Evolutionary conservation across 148 eudicot species (phyloP).

Genomic region (Amaranthus cruentus): DNA sequence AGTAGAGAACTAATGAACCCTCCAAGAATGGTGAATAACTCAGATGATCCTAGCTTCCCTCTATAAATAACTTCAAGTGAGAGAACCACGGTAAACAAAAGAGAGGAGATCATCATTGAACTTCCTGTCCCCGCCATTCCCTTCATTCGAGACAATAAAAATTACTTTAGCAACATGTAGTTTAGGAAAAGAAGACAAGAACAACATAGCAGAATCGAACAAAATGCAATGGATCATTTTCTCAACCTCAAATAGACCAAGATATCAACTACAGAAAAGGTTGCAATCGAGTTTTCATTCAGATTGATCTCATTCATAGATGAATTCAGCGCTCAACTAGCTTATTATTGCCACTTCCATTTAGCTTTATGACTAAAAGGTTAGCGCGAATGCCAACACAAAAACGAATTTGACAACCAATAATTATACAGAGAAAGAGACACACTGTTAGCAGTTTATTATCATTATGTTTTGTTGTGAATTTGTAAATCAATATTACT

Average conservation of each 20-base stretch:
- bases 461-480: too few relatives aligned
- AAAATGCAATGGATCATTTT: not conserved
- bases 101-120: slow-evolving; percentile 70
- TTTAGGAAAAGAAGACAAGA: not conserved
- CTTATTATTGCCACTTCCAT: not conserved
- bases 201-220: not conserved
- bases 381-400: too few relatives aligned
- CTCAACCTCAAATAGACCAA: not conserved
- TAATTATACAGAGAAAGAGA: too few relatives aligned
- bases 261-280: not conserved
- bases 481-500: too few relatives aligned
- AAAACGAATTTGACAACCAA: not conserved
- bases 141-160: slow-evolving; percentile 8
- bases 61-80: slow-evolving; percentile 79
- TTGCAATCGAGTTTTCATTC: not conserved
- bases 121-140: slow-evolving; percentile 72
- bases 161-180: not conserved
- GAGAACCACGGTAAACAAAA: slow-evolving; percentile 57
- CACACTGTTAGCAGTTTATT: too few relatives aligned
- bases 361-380: too few relatives aligned
- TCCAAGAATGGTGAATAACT: slow-evolving; percentile 81
- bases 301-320: too few relatives aligned
- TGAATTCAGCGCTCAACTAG: not conserved
- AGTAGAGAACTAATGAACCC: slow-evolving; percentile 76
- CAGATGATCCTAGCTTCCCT: slow-evolving; percentile 77